Percentiles rank a stretch among this genome's conserved stretches.
These are phyloP conservation scores for Rhodotorula sphaerocarpa DNA, from an alignment of 768 basidiomycete species.

Conservation along the genomic window DNA sequence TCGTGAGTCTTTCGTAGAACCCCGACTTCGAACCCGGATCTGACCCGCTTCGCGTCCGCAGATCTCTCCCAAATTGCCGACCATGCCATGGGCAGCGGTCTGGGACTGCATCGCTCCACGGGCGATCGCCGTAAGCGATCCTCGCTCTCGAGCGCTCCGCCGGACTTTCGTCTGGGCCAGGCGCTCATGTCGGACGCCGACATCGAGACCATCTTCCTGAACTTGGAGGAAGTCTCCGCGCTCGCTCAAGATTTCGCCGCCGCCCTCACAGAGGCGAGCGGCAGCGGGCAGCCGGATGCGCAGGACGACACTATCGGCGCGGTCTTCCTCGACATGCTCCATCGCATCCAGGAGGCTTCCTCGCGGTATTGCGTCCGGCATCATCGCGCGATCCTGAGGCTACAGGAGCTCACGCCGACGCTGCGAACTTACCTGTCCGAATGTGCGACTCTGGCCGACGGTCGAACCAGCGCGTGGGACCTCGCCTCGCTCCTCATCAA, in stretches of 20 bases:
- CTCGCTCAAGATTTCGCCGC: slow-evolving; percentile 33
- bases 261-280: slow-evolving; percentile 23
- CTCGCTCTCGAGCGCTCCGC: slow-evolving; percentile 1
- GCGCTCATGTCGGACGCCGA: slow-evolving; percentile 27
- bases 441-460: slow-evolving; percentile 35
- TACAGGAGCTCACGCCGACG: slow-evolving; percentile 50
- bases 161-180: slow-evolving; percentile 13
- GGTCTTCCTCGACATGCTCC: slow-evolving; percentile 37
- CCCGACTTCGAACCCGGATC: background rate
- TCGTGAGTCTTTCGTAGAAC: slow-evolving; percentile 15
- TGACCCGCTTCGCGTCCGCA: background rate
- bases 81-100: slow-evolving; percentile 30
- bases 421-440: slow-evolving; percentile 60
- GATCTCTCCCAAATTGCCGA: slow-evolving; percentile 32
- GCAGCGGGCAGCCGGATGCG: background rate
- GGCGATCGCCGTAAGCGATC: background rate
- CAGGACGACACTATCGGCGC: slow-evolving; percentile 30
- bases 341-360: slow-evolving; percentile 36
- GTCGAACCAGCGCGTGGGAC: slow-evolving; percentile 75
- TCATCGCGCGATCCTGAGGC: slow-evolving; percentile 58
- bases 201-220: slow-evolving; percentile 35
- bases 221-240: slow-evolving; percentile 37
- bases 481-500: slow-evolving; percentile 95
- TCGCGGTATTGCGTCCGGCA: slow-evolving; percentile 36
- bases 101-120: slow-evolving; percentile 11